Base-by-base conservation (phyloP, 2,329 filamentous ascomycete genomes). In the Colletotrichum caudatum region DNA sequence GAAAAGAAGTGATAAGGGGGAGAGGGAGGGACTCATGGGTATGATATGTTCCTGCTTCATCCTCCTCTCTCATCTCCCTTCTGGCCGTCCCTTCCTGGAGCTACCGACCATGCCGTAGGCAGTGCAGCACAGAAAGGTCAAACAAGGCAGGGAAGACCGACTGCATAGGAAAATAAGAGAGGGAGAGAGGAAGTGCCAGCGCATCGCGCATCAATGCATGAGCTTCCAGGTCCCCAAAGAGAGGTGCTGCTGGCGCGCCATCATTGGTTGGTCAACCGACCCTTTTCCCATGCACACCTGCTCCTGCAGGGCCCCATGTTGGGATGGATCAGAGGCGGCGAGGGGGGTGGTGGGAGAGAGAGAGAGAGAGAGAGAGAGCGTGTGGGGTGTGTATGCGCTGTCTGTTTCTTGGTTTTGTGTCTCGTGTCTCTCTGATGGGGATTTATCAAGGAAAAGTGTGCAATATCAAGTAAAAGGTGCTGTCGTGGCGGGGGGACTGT, bases 111-210 rank as follows among this genome's bases (percentile, higher is more conserved):
- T 26, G 35, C 18, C 26, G 26, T 71, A 29, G 74, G 73, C 76
- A 75, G 59, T 77, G 79, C 80, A 81, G 80, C 79, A 81, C 80
- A 81, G 79, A 81, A 37, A 11, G 80, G 78, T 80, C 81, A 82
- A 51, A 56, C 53, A 33, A 56, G 29, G 53, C 33, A 46, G 39
- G 51, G 44, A 68, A 44, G 56, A 7, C 33, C 18, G 6, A 35
- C 29, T 56, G 53, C 18, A 14, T 2, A 56, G 9, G 53, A n/a
- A 14, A 14, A n/a, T 18, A 29, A 41, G 16, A 18, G 20, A 29
- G 33, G 51, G 60, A 33, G 41, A 54, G 57, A 54, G 56, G 56
- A 67, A 71, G 26, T 75, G 74, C 74, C 74, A 75, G 74, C 74
- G 73, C 74, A 75, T 71, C 69, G 72, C 74, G 73, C 74, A 75